These are phyloP conservation scores for Suhomyces wounanorum DNA, from an alignment of 1,139 yeast species.

Conservation along the genomic window DNA sequence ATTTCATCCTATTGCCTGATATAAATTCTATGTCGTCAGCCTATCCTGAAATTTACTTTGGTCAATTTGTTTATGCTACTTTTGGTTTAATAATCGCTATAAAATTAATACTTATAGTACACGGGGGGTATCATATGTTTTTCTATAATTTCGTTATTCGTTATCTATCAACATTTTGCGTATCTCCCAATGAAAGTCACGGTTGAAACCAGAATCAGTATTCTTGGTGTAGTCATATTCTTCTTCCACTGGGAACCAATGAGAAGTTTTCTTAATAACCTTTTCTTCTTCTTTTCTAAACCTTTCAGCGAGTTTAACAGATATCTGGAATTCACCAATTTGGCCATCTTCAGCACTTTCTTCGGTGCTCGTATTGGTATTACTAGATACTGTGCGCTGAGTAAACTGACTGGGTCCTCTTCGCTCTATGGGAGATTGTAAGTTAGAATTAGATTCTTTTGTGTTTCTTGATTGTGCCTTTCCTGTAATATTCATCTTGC, in stretches of 20 bases:
- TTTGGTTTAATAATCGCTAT: background rate
- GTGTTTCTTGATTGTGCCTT: background rate
- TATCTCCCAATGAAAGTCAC: conserved; percentile 55
- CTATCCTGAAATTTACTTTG: too few relatives aligned
- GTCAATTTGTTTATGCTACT: too few relatives aligned
- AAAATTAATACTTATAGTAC: background rate
- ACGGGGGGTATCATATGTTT: background rate
- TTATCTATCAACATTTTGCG: conserved; percentile 54
- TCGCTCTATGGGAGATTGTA: conserved; percentile 15
- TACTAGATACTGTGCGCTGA: conserved; percentile 39
- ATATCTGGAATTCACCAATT: conserved; percentile 43
- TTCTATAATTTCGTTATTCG: conserved; percentile 16
- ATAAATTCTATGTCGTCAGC: too few relatives aligned
- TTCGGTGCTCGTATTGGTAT: conserved; percentile 16
- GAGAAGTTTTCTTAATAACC: conserved; percentile 47
- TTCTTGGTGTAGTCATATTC: conserved; percentile 24
- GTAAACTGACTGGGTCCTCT: conserved; percentile 31
- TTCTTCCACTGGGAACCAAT: conserved; percentile 55
- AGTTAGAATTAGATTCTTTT: conserved; percentile 2
- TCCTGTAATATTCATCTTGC: background rate
- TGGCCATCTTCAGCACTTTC: conserved; percentile 8
- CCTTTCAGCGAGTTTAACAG: conserved; percentile 40
- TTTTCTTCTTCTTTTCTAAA: conserved; percentile 54
- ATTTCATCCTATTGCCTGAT: too few relatives aligned
- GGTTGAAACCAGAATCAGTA: conserved; percentile 19